Evolutionary conservation across 805 yeast species (phyloP).

Genomic region (Wickerhamiella domercqiae): DNA sequence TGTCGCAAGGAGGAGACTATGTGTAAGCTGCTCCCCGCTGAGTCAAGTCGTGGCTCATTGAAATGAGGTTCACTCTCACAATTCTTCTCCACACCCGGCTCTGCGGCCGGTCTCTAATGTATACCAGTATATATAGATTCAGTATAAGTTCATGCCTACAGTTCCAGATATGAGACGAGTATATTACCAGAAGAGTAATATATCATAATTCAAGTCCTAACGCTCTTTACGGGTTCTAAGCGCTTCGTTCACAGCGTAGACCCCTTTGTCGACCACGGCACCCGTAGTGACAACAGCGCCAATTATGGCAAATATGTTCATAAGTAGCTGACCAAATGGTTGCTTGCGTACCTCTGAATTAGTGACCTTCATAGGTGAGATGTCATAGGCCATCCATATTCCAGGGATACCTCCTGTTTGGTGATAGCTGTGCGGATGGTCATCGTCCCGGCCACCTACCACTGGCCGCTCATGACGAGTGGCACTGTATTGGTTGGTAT

Average conservation of each 20-base stretch:
- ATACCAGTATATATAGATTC: too few species aligned
- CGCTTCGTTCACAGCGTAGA: constrained; percentile 77
- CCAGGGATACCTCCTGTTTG: constrained; percentile 86
- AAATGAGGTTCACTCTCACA: too few species aligned
- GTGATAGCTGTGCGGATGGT: constrained; percentile 64
- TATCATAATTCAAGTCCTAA: too few species aligned
- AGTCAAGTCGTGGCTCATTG: too few species aligned
- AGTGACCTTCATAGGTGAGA: constrained; percentile 82
- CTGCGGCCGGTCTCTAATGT: too few species aligned
- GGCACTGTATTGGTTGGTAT: constrained; percentile 82
- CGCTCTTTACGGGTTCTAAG: constrained; percentile 15
- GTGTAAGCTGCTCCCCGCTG: too few species aligned
- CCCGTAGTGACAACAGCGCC: constrained; percentile 94
- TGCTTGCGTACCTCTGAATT: constrained; percentile 47
- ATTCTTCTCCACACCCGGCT: too few species aligned
- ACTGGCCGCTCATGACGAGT: constrained; percentile 80
- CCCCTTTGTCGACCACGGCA: constrained; percentile 70
- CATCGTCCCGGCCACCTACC: constrained; percentile 75
- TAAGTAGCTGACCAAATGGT: constrained; percentile 13
- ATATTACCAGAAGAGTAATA: too few species aligned
- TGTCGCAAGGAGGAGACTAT: too few species aligned
- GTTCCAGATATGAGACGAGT: too few species aligned
- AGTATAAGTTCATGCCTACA: too few species aligned
- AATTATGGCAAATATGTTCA: constrained; percentile 59
- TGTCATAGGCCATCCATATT: constrained; percentile 72